Base-by-base conservation (phyloP, 768 basidiomycete species). In the Cyathus striatus region DNA sequence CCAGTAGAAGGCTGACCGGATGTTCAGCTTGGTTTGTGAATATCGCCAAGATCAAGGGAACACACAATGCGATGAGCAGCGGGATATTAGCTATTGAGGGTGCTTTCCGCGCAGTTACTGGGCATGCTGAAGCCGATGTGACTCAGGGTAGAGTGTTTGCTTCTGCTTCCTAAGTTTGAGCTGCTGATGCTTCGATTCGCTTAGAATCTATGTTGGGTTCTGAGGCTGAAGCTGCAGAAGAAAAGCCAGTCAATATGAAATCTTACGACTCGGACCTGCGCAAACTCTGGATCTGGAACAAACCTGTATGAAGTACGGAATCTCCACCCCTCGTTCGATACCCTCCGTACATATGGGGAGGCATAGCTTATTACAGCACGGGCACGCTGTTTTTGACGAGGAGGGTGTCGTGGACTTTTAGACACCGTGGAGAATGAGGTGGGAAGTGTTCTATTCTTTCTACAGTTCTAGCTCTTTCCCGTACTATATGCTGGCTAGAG, bases 51-150 rank as follows among this genome's bases (percentile, higher is more conserved):
- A n/a, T n/a, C n/a, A n/a, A n/a, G n/a, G n/a, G 77, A 12, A 95
- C 94, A 0, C 96, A 98, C 60, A 98, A 94, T 46, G 93, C 95
- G 2, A 98, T 99, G 96, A 94, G 97, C 73, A 90, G 86, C 26
- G 96, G 96, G 22, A 97, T 97, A 86, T 72, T 98, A 16, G 95
- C 93, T 22, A 96, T 90, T 1, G 94, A 99, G 60, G 75, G 87
- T 0, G 90, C 90, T 0, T 92, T 73, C 51, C 72, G 81, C 5
- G 76, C 76, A 3, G 64, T 95, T 39, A 62, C 67, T 32, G n/a
- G n/a, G n/a, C n/a, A n/a, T n/a, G n/a, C n/a, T n/a, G n/a, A n/a
- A n/a, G n/a, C n/a, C n/a, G n/a, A n/a, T n/a, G n/a, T n/a, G n/a
- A n/a, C n/a, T n/a, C n/a, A n/a, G n/a, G n/a, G n/a, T n/a, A n/a